Evolutionary conservation across 2,329 filamentous ascomycete genomes (phyloP).

Genomic region (Cercospora berteroae): DNA sequence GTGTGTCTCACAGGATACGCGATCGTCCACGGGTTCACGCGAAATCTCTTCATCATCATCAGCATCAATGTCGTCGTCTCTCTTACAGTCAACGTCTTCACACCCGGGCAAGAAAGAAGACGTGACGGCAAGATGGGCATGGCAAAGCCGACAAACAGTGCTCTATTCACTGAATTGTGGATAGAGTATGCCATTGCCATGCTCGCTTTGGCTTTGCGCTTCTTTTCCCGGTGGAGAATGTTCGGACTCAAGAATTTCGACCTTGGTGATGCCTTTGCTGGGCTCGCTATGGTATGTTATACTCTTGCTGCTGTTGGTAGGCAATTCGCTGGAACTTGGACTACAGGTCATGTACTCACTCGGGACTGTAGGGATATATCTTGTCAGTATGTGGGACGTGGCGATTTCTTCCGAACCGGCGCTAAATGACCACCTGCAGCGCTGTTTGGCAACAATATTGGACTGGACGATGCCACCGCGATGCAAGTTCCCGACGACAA

Average conservation of each 20-base stretch:
- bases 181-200: slow-evolving; percentile 20
- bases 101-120: not conserved
- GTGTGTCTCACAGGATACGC: slow-evolving; percentile 3
- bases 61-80: not conserved
- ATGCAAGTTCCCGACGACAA: slow-evolving; percentile 31
- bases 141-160: not conserved
- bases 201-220: slow-evolving; percentile 13
- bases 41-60: not conserved
- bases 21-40: not conserved
- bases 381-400: slow-evolving; percentile 8
- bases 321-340: not conserved
- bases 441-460: slow-evolving; percentile 36
- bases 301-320: not conserved
- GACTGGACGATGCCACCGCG: slow-evolving; percentile 31
- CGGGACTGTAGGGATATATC: slow-evolving; percentile 23
- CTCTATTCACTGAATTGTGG: slow-evolving; percentile 19
- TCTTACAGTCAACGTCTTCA: not conserved
- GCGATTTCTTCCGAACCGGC: not conserved
- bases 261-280: slow-evolving; percentile 20
- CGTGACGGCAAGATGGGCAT: slow-evolving; percentile 7
- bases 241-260: slow-evolving; percentile 21
- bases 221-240: slow-evolving; percentile 18
- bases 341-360: slow-evolving; percentile 18
- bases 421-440: slow-evolving; percentile 16
- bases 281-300: slow-evolving; percentile 16